A percentile compares a stretch with the other conserved stretches of the same genome.
phyloP scores from a whole-genome alignment of 345 rosid species.

The Citrus reticulata region DNA sequence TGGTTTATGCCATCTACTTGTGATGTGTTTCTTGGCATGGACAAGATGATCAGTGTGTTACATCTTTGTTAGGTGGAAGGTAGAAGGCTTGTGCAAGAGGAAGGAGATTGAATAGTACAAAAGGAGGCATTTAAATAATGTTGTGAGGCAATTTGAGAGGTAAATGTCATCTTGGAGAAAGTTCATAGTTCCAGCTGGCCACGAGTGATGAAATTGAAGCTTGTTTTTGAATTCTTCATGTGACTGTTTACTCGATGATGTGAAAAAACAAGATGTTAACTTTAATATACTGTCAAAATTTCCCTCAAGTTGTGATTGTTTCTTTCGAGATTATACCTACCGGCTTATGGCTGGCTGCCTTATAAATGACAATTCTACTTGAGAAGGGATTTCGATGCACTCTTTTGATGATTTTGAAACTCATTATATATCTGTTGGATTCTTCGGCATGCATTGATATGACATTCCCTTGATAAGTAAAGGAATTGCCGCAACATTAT shows the following conservation, averaged over 20 bases:
- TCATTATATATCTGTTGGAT: background rate
- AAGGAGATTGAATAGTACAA: background rate
- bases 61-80: background rate
- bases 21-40: background rate
- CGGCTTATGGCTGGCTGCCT: background rate
- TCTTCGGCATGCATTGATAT: background rate
- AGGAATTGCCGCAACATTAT: background rate
- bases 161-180: constrained; percentile 1
- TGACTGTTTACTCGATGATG: background rate
- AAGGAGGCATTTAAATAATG: background rate
- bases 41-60: background rate
- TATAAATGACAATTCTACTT: background rate
- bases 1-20: constrained; percentile 12
- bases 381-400: background rate
- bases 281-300: background rate
- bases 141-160: constrained; percentile 13
- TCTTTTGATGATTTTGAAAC: background rate
- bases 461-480: background rate
- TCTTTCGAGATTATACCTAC: background rate
- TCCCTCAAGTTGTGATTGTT: background rate
- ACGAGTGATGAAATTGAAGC: background rate
- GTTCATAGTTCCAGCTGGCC: background rate
- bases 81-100: constrained; percentile 3
- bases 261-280: background rate
- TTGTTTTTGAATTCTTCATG: background rate